Percentiles rank a stretch among this genome's conserved stretches.
Evolutionary conservation across 1,284 basidiomycete genomes (phyloP).

Genomic region (Marasmius tenuissimus): DNA sequence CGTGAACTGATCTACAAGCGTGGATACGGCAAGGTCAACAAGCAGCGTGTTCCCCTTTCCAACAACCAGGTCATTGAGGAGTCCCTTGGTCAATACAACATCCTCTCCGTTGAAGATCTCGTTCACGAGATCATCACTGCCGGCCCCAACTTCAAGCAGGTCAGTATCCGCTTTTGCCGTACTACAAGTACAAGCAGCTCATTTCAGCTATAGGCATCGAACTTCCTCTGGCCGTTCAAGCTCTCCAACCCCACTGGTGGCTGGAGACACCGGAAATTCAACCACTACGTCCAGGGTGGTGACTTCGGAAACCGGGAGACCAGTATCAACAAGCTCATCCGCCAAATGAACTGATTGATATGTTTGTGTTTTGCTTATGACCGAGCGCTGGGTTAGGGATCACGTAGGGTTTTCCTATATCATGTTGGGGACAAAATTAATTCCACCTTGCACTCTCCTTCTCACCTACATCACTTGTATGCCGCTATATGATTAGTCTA

Average conservation of each 20-base stretch:
- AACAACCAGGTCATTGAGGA: conserved; percentile 96
- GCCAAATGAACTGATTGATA: conserved; percentile 85
- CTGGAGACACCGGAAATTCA: conserved; percentile 97
- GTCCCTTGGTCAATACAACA: conserved; percentile 91
- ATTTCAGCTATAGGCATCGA: conserved; percentile 61
- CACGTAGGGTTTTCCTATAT: conserved; percentile 4
- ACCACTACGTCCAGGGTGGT: conserved; percentile 91
- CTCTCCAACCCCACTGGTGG: conserved; percentile 98
- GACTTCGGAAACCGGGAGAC: conserved; percentile 96
- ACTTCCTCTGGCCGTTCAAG: conserved; percentile 99
- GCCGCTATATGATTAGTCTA: neutral
- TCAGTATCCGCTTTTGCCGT: conserved; percentile 27
- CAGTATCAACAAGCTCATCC: conserved; percentile 96
- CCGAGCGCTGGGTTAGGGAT: conserved; percentile 3
- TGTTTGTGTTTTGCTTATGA: conserved; percentile 16
- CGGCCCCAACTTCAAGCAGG: conserved; percentile 99
- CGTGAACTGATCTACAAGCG: conserved; percentile 99
- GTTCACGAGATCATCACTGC: conserved; percentile 96
- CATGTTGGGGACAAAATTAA: conserved; percentile 20
- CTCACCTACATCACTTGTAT: neutral
- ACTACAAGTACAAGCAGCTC: neutral
- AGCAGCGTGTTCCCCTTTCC: conserved; percentile 94
- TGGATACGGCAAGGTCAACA: conserved; percentile 98
- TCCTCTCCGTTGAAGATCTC: conserved; percentile 97
- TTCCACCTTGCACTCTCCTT: neutral